A percentile compares a stretch with the other conserved stretches of the same genome.
phyloP scores from a whole-genome alignment of 2,329 filamentous ascomycete genomes.

The Microcyclospora tardicrescens region DNA sequence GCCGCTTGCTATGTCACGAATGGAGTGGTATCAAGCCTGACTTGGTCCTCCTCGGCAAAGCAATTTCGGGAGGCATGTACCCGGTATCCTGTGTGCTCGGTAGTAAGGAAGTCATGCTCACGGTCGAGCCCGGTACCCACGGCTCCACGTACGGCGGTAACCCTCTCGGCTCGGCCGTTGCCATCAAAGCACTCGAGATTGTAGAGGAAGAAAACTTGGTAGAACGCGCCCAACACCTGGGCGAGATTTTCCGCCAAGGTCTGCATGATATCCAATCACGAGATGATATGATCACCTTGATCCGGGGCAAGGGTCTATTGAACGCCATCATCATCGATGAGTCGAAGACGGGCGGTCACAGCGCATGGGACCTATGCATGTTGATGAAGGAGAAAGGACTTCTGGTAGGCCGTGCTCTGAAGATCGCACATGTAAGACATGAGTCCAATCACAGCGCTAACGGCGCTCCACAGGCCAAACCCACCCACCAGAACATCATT shows the following conservation, averaged over 20 bases:
- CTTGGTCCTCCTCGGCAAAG: conserved; percentile 88
- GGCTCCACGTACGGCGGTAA: conserved; percentile 98
- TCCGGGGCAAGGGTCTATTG: conserved; percentile 84
- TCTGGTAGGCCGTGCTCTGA: conserved; percentile 46
- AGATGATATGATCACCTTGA: conserved; percentile 64
- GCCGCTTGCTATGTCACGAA: conserved; percentile 83
- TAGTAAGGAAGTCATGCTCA: conserved; percentile 84
- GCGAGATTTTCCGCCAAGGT: conserved; percentile 70
- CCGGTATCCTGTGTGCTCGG: conserved; percentile 90
- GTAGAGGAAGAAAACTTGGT: conserved; percentile 85
- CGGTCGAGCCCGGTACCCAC: conserved; percentile 90
- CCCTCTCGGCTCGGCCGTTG: conserved; percentile 86
- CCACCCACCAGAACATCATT: conserved; percentile 97
- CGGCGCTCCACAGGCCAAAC: conserved; percentile 60
- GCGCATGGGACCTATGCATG: conserved; percentile 93
- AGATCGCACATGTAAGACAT: conserved; percentile 22
- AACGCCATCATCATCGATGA: conserved; percentile 97
- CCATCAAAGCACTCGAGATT: conserved; percentile 86
- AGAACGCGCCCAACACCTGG: conserved; percentile 66
- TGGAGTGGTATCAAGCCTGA: conserved; percentile 95
- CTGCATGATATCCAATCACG: conserved; percentile 52
- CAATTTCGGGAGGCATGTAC: conserved; percentile 97
- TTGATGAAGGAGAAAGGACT: conserved; percentile 91
- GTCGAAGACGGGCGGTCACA: conserved; percentile 66
- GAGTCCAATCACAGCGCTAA: conserved; percentile 56